Evolutionary conservation across 169 alveolate genomes (phyloP).

Genomic region (Babesia divergens): DNA sequence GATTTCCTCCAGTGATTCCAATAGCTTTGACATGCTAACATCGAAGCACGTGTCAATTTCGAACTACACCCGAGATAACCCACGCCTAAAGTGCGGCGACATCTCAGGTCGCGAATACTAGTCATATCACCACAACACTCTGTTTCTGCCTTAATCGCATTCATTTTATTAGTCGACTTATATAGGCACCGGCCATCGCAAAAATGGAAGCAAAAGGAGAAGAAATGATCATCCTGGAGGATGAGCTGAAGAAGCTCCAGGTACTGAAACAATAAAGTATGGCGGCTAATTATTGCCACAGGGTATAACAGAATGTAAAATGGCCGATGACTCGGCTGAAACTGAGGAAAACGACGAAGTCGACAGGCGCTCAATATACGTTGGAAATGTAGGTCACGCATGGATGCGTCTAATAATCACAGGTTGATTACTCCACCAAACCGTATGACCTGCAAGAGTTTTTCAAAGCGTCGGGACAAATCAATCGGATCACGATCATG

Average conservation of each 20-base stretch:
- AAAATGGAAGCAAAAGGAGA: conserved; percentile 41
- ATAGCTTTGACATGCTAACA: neutral
- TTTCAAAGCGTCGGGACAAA: conserved; percentile 86
- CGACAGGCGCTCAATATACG: conserved; percentile 74
- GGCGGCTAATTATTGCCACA: neutral
- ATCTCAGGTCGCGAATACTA: neutral
- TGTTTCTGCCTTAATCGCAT: neutral
- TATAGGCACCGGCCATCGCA: conserved; percentile 29
- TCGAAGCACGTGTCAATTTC: too few relatives aligned
- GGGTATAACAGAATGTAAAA: conserved; percentile 57
- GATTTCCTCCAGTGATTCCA: conserved; percentile 8
- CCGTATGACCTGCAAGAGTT: conserved; percentile 89
- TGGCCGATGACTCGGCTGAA: conserved; percentile 43
- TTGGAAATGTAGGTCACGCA: conserved; percentile 67
- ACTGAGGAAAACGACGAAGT: conserved; percentile 68
- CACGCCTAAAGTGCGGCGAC: conserved; percentile 21
- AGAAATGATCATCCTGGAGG: conserved; percentile 50
- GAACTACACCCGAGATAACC: neutral
- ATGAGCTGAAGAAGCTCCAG: conserved; percentile 59
- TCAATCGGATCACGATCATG: conserved; percentile 88
- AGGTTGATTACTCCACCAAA: conserved; percentile 89
- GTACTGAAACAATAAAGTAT: neutral
- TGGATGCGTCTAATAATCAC: neutral
- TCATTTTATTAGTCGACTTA: neutral
- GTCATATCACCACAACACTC: neutral